phyloP scores from a whole-genome alignment of 228 moss, liverwort and hornwort species.

The Sphagnum magellanicum region DNA sequence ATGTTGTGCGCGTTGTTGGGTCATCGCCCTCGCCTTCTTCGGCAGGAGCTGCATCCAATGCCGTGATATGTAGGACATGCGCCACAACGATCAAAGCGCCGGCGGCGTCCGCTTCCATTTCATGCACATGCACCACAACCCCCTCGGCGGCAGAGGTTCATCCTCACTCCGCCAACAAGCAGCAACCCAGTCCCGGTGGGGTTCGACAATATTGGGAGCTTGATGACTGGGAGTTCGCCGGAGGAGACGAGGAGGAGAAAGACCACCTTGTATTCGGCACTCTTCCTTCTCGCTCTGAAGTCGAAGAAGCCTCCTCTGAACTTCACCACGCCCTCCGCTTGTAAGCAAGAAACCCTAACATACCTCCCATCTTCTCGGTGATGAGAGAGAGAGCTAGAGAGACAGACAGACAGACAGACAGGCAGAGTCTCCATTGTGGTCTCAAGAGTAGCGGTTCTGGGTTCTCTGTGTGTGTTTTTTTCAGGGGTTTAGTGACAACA shows the following conservation, averaged over 20 bases:
- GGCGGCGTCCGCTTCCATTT: neutral
- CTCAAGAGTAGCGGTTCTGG: no score
- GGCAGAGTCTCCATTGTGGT: no score
- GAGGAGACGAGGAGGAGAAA: constrained; percentile 53
- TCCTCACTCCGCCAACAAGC: constrained; percentile 31
- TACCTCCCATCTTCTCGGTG: no score
- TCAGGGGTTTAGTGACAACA: no score
- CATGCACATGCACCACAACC: constrained; percentile 28
- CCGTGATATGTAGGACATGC: no score
- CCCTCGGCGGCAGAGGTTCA: constrained; percentile 25
- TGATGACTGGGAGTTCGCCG: constrained; percentile 95
- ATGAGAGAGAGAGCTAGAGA: no score
- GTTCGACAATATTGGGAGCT: constrained; percentile 53
- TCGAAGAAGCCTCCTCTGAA: constrained; percentile 83
- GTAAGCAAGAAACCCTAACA: constrained; percentile 13
- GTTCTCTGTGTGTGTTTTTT: no score
- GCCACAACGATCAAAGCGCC: no score
- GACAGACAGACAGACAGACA: no score
- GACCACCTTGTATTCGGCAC: constrained; percentile 83
- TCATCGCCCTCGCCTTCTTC: constrained; percentile 36
- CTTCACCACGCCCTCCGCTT: constrained; percentile 77
- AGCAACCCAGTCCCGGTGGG: constrained; percentile 12
- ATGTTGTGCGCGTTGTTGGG: constrained; percentile 54
- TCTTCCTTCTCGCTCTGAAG: constrained; percentile 53
- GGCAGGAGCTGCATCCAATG: constrained; percentile 4